These are phyloP conservation scores for Pseudozyma sp. DNA, from an alignment of 1,284 basidiomycete species.

Conservation along the genomic window DNA sequence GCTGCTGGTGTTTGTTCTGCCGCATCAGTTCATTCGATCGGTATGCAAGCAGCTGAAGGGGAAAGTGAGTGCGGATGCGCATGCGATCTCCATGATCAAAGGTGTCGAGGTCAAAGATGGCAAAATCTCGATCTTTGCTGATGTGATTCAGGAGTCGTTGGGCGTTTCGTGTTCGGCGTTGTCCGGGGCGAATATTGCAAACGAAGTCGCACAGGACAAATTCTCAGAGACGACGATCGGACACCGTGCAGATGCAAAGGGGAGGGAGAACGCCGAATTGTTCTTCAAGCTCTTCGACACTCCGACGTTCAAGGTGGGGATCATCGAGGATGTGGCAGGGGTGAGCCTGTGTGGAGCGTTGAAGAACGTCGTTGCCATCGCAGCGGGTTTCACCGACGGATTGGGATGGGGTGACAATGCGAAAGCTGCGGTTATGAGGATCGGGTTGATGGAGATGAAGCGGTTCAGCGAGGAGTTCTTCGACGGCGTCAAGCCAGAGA, in stretches of 20 bases:
- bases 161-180: constrained; percentile 72
- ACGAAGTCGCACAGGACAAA: constrained; percentile 72
- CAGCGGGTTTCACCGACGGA: constrained; percentile 74
- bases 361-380: constrained; percentile 74
- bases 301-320: constrained; percentile 72
- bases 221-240: constrained; percentile 75
- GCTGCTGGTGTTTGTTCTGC: constrained; percentile 73
- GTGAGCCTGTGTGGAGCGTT: constrained; percentile 74
- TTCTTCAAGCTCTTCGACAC: constrained; percentile 71
- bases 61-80: constrained; percentile 58
- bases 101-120: constrained; percentile 69
- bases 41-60: constrained; percentile 64
- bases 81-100: constrained; percentile 69
- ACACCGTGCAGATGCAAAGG: constrained; percentile 69
- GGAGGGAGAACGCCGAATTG: constrained; percentile 50
- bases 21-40: constrained; percentile 71
- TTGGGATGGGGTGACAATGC: constrained; percentile 74
- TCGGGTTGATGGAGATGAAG: constrained; percentile 69
- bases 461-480: constrained; percentile 73
- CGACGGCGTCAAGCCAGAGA: constrained; percentile 72
- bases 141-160: constrained; percentile 73
- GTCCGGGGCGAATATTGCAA: constrained; percentile 74
- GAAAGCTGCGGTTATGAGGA: constrained; percentile 75
- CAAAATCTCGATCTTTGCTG: constrained; percentile 74
- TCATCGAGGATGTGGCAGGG: constrained; percentile 74